phyloP scores from a whole-genome alignment of 257 asterid genomes.

The Capsicum chinense region DNA sequence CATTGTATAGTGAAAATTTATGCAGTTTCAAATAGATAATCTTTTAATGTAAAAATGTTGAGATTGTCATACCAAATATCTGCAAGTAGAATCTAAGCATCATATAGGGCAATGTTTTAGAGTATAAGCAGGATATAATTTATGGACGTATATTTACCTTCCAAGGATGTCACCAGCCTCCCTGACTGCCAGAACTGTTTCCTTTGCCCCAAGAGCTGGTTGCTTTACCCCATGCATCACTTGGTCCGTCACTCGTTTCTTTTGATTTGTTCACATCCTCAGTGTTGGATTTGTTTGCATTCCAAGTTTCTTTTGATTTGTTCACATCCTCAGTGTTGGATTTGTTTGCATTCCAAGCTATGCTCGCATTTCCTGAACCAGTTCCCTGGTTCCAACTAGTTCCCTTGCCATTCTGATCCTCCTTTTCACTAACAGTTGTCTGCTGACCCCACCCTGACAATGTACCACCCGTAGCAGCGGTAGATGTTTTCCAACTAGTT shows the following conservation, averaged over 20 bases:
- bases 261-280: constrained; percentile 25
- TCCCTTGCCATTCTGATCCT: constrained; percentile 26
- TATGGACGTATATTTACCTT: constrained; percentile 40
- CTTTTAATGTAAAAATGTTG: not conserved
- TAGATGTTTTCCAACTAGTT: constrained; percentile 18
- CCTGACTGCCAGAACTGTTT: constrained; percentile 54
- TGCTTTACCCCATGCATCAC: constrained; percentile 46
- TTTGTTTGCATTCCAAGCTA: constrained; percentile 31
- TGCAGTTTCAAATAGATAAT: constrained; percentile 8
- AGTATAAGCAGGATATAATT: not conserved
- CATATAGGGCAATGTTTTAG: not conserved
- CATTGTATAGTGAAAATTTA: not conserved
- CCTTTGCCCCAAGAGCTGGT: constrained; percentile 56
- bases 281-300: constrained; percentile 32
- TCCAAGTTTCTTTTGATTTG: constrained; percentile 30
- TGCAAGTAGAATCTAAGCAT: constrained; percentile 12
- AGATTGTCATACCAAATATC: constrained; percentile 9
- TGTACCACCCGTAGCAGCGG: not conserved
- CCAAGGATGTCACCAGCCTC: constrained; percentile 64
- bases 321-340: constrained; percentile 21
- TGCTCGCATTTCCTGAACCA: constrained; percentile 34
- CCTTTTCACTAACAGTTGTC: constrained; percentile 35
- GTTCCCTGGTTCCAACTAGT: constrained; percentile 33
- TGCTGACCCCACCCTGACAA: constrained; percentile 23
- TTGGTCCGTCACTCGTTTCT: constrained; percentile 37